phyloP scores from a whole-genome alignment of 2,329 filamentous ascomycete genomes.

The Diaporthe sp. region DNA sequence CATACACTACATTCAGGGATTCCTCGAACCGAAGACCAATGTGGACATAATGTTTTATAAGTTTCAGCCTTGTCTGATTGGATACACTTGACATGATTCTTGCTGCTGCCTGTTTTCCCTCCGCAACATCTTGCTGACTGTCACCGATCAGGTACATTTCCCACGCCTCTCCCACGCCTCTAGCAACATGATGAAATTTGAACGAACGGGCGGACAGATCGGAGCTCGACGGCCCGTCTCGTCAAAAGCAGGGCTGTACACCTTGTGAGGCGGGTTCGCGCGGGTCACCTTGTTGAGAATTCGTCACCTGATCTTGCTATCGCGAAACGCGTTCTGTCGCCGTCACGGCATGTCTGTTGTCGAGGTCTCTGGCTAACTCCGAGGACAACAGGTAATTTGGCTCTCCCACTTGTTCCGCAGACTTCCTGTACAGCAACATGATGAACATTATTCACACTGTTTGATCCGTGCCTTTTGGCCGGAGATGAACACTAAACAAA shows the following conservation, averaged over 20 bases:
- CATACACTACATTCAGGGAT: constrained; percentile 75
- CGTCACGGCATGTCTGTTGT: constrained; percentile 42
- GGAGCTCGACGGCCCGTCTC: constrained; percentile 63
- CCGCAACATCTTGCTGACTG: constrained; percentile 53
- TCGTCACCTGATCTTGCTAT: constrained; percentile 71
- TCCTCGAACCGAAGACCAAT: constrained; percentile 77
- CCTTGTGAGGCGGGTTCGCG: constrained; percentile 65
- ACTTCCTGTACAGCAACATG: constrained; percentile 52
- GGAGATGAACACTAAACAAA: constrained; percentile 68
- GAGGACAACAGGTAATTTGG: constrained; percentile 44
- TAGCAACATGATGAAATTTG: constrained; percentile 72
- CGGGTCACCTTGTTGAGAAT: constrained; percentile 74
- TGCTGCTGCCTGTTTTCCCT: constrained; percentile 40
- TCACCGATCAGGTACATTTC: constrained; percentile 58
- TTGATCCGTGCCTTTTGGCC: constrained; percentile 62
- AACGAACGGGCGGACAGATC: constrained; percentile 80
- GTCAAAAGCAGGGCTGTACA: constrained; percentile 73
- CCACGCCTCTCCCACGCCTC: constrained; percentile 39
- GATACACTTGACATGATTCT: constrained; percentile 48
- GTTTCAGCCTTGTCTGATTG: constrained; percentile 80
- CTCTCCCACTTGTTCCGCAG: constrained; percentile 22
- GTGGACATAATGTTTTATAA: constrained; percentile 70
- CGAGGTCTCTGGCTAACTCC: constrained; percentile 37
- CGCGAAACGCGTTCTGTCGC: constrained; percentile 43
- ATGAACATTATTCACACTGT: constrained; percentile 75